phyloP scores from a whole-genome alignment of 2,329 filamentous ascomycete species.

The Dactylonectria estremocensis region DNA sequence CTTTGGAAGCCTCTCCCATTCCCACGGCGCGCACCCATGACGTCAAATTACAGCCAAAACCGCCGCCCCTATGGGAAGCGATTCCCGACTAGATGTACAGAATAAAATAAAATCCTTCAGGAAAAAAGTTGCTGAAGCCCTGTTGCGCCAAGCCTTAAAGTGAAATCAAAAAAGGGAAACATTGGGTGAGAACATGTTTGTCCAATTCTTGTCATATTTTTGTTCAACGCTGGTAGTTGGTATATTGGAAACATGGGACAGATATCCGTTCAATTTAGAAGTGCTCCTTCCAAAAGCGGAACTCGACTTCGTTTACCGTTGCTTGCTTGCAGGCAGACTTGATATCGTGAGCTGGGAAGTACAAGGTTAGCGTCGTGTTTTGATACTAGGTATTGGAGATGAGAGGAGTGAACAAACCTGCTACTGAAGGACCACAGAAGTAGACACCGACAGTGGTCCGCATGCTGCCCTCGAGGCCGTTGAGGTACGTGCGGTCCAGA shows the following conservation, averaged over 20 bases:
- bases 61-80: neutral
- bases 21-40: neutral
- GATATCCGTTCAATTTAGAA: constrained; percentile 62
- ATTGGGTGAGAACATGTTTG: neutral
- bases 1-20: constrained; percentile 1
- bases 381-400: neutral
- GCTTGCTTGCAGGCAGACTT: constrained; percentile 83
- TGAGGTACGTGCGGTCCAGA: constrained; percentile 86
- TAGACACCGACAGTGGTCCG: constrained; percentile 95
- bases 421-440: constrained; percentile 91
- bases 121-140: constrained; percentile 12
- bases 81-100: constrained; percentile 30
- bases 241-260: constrained; percentile 44
- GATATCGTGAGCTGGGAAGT: constrained; percentile 81
- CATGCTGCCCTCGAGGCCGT: constrained; percentile 82
- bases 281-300: constrained; percentile 99
- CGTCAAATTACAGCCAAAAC: constrained; percentile 12
- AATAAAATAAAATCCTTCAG: constrained; percentile 11
- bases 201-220: constrained; percentile 13
- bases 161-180: constrained; percentile 16
- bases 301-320: constrained; percentile 84
- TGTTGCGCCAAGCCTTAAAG: constrained; percentile 22
- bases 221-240: constrained; percentile 32
- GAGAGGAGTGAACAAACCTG: constrained; percentile 62
- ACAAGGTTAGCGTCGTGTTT: constrained; percentile 53